A percentile compares a stretch with the other conserved stretches of the same genome.
Evolutionary conservation across 164 flowering plant species (phyloP).

Genomic region (Umbilicus rupestris): DNA sequence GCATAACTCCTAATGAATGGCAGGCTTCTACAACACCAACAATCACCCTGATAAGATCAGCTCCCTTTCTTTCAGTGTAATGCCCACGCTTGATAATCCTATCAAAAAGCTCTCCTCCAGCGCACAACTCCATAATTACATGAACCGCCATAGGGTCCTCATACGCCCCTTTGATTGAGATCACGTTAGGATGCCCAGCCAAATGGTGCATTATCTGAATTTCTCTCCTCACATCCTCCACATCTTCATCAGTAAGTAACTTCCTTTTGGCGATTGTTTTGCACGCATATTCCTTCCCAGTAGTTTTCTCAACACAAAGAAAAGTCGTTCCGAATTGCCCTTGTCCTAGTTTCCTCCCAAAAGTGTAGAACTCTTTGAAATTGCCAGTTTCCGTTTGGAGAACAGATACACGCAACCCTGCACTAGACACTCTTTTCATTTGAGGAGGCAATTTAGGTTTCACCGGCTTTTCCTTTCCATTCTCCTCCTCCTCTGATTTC

Average conservation of each 20-base stretch:
- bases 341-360: constrained; percentile 9
- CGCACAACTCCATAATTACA: constrained; percentile 10
- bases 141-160: constrained; percentile 8
- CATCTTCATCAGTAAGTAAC: constrained; percentile 9
- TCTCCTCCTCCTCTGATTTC: background rate
- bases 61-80: constrained; percentile 10
- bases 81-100: constrained; percentile 10
- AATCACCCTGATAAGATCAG: constrained; percentile 4
- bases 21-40: constrained; percentile 9
- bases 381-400: constrained; percentile 9
- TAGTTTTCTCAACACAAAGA: constrained; percentile 9
- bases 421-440: constrained; percentile 6
- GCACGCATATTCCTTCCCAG: constrained; percentile 6
- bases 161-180: constrained; percentile 5
- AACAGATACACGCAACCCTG: constrained; percentile 11
- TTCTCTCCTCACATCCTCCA: constrained; percentile 11
- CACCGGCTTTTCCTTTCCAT: background rate
- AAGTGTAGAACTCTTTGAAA: constrained; percentile 7
- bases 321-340: constrained; percentile 7
- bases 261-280: constrained; percentile 8
- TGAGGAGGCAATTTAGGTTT: background rate
- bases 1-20: constrained; percentile 11
- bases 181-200: constrained; percentile 9
- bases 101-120: constrained; percentile 9
- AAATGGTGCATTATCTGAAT: constrained; percentile 11